A percentile compares a stretch with the other conserved stretches of the same genome.
Evolutionary conservation across 805 yeast species (phyloP).

Genomic region (Ogataea thermomethanolica): DNA sequence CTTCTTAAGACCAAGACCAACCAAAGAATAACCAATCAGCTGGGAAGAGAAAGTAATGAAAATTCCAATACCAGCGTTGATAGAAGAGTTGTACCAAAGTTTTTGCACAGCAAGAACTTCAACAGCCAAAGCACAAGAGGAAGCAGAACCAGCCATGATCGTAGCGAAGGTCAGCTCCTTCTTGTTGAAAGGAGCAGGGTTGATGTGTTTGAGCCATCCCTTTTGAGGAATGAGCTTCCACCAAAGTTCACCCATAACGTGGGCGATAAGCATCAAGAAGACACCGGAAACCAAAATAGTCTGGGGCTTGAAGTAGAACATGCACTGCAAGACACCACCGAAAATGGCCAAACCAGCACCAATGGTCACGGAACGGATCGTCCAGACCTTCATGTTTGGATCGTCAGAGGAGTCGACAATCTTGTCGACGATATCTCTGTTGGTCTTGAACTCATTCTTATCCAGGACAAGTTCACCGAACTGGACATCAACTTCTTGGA

Average conservation of each 20-base stretch:
- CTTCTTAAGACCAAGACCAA: constrained; percentile 29
- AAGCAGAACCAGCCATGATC: constrained; percentile 34
- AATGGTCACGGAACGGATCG: constrained; percentile 34
- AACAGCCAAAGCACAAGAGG: constrained; percentile 30
- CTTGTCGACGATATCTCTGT: constrained; percentile 23
- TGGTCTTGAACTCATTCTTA: constrained; percentile 14
- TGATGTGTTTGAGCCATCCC: constrained; percentile 17
- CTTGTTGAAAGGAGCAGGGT: constrained; percentile 43
- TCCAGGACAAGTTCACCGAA: constrained; percentile 14
- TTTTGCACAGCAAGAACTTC: constrained; percentile 35
- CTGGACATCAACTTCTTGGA: constrained; percentile 14
- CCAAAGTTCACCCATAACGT: constrained; percentile 31
- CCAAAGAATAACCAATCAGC: constrained; percentile 30
- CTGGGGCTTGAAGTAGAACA: constrained; percentile 36
- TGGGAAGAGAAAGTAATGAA: constrained; percentile 33
- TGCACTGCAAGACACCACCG: constrained; percentile 35
- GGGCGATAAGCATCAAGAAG: constrained; percentile 33
- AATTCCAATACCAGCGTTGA: constrained; percentile 29
- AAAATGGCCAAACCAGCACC: constrained; percentile 35
- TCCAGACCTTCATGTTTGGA: constrained; percentile 36
- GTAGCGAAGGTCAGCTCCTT: constrained; percentile 44
- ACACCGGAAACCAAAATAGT: constrained; percentile 34
- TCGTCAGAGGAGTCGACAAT: constrained; percentile 34
- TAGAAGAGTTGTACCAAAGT: constrained; percentile 28
- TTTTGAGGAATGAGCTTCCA: constrained; percentile 27